phyloP scores from a whole-genome alignment of 1,284 basidiomycete genomes.

The Cutaneotrichosporon cavernicola region DNA sequence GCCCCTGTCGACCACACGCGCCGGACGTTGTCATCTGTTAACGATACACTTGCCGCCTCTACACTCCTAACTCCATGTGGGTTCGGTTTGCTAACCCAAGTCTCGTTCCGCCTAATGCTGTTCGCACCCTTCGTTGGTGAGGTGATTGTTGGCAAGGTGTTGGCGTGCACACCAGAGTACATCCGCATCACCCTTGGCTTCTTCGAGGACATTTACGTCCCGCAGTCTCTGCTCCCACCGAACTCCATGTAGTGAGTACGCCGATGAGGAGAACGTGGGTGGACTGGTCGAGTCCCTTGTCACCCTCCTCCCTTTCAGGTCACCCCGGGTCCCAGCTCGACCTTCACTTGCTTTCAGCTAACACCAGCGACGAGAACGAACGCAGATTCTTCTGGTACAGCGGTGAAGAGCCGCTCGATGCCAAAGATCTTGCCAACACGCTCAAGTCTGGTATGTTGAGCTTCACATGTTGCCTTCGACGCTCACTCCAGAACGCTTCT shows the following conservation, averaged over 20 bases:
- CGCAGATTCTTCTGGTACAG: slow-evolving; percentile 79
- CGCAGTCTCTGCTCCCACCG: slow-evolving; percentile 64
- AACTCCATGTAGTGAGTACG: slow-evolving; percentile 35
- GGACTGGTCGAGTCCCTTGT: not conserved
- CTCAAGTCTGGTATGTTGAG: slow-evolving; percentile 47
- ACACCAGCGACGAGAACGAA: slow-evolving; percentile 53
- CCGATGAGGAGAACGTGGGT: too few species aligned
- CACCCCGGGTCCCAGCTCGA: not conserved
- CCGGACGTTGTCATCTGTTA: too few species aligned
- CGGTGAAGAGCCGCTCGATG: slow-evolving; percentile 3
- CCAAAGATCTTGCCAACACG: slow-evolving; percentile 28
- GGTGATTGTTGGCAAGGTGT: slow-evolving; percentile 83
- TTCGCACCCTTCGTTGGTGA: slow-evolving; percentile 90
- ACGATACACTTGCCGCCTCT: too few species aligned
- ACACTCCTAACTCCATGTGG: not conserved
- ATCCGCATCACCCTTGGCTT: slow-evolving; percentile 86
- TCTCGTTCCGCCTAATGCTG: slow-evolving; percentile 83
- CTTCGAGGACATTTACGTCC: slow-evolving; percentile 89
- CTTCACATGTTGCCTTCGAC: not conserved
- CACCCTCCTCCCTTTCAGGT: not conserved
- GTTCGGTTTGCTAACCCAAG: slow-evolving; percentile 54
- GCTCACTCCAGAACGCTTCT: slow-evolving; percentile 65
- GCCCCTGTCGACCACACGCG: not conserved
- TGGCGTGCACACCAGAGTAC: slow-evolving; percentile 76
- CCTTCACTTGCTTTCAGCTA: not conserved